Percentiles rank a stretch among this genome's conserved stretches.
phyloP scores from a whole-genome alignment of 345 rosid species.

The Gossypium turneri region DNA sequence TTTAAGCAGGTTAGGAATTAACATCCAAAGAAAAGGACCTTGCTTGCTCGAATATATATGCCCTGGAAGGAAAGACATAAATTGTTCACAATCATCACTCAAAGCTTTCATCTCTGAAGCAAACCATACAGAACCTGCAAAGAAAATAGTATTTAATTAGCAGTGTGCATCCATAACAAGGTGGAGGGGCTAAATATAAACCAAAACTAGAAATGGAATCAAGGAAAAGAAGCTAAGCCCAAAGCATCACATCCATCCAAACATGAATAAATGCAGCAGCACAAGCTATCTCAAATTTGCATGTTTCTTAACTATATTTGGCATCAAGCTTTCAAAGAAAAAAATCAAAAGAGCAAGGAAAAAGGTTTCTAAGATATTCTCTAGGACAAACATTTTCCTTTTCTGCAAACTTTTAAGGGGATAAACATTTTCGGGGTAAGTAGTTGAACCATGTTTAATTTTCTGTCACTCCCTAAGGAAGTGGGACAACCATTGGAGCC shows the following conservation, averaged over 20 bases:
- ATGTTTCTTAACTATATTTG: background rate
- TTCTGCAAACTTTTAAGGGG: background rate
- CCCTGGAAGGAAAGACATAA: slow-evolving; percentile 68
- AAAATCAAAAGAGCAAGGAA: background rate
- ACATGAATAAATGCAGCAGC: background rate
- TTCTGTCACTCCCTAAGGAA: background rate
- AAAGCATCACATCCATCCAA: slow-evolving; percentile 2
- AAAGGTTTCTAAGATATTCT: background rate
- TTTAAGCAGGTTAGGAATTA: background rate
- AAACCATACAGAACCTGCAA: slow-evolving; percentile 79
- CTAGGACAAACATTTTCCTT: background rate
- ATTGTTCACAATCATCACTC: slow-evolving; percentile 79
- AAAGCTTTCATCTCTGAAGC: slow-evolving; percentile 95
- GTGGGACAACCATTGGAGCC: background rate
- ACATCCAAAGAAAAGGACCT: slow-evolving; percentile 36
- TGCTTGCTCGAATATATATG: slow-evolving; percentile 83
- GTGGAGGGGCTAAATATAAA: background rate
- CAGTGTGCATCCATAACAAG: background rate
- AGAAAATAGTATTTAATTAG: slow-evolving; percentile 6
- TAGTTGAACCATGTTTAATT: background rate
- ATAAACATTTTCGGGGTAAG: background rate
- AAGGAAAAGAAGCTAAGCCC: slow-evolving; percentile 8
- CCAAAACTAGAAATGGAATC: background rate
- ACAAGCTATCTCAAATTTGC: background rate
- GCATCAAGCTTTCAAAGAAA: background rate